These are phyloP conservation scores for Aspergillus sp. DNA, from an alignment of 2,329 filamentous ascomycete genomes.

Conservation along the genomic window DNA sequence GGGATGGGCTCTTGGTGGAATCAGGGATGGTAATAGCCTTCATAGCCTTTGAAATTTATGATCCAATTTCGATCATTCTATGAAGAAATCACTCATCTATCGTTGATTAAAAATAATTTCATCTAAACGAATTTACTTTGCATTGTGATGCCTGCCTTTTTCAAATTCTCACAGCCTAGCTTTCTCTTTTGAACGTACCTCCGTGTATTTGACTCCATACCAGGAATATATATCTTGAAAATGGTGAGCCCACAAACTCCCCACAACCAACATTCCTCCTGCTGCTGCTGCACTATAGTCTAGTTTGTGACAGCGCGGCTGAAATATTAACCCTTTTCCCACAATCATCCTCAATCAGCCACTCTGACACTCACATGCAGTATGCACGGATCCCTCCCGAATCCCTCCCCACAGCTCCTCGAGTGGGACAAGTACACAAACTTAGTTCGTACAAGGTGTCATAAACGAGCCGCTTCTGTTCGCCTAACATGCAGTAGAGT, in stretches of 20 bases:
- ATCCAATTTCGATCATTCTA: background rate
- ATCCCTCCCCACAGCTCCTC: too few species aligned
- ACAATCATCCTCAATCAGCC: too few species aligned
- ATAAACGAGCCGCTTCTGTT: too few species aligned
- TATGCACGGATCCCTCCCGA: too few species aligned
- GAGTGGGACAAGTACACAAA: too few species aligned
- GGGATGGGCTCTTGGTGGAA: constrained; percentile 45
- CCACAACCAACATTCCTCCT: background rate
- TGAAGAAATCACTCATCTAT: background rate
- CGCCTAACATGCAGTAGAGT: too few species aligned
- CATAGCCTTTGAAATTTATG: background rate
- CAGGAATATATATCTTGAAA: background rate
- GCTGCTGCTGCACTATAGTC: too few species aligned
- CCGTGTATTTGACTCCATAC: background rate
- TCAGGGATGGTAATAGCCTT: constrained; percentile 28
- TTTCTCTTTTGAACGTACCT: background rate
- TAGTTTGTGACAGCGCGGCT: too few species aligned
- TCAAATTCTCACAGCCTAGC: background rate
- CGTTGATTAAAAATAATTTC: background rate
- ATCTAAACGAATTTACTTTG: background rate
- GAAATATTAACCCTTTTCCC: too few species aligned
- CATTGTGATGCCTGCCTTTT: background rate
- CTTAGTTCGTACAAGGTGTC: too few species aligned
- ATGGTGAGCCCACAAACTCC: background rate
- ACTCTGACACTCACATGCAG: too few species aligned